phyloP scores from a whole-genome alignment of 2,329 filamentous ascomycete genomes.

The Ophiocordyceps australis region DNA sequence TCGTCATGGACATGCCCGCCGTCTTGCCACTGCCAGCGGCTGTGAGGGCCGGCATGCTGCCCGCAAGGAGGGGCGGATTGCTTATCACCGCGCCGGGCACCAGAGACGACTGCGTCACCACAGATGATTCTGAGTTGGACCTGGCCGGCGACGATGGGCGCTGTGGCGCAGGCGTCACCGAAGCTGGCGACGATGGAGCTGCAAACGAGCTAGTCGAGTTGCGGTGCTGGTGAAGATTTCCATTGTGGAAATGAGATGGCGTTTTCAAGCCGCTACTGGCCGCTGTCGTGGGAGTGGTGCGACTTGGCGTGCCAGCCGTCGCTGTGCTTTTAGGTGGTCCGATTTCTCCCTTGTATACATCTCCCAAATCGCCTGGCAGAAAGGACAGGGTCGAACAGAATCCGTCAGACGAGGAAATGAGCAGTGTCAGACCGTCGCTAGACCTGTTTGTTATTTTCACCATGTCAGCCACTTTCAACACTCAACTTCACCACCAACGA shows the following conservation, averaged over 20 bases:
- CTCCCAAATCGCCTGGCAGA: slow-evolving; percentile 64
- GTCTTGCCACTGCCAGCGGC: slow-evolving; percentile 51
- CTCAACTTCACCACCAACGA: no score
- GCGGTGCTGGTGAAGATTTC: slow-evolving; percentile 33
- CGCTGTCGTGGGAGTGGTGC: slow-evolving; percentile 47
- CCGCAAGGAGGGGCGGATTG: slow-evolving; percentile 63
- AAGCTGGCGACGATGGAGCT: slow-evolving; percentile 34
- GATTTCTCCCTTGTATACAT: slow-evolving; percentile 55
- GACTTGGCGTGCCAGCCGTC: slow-evolving; percentile 18
- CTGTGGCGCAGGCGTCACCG: slow-evolving; percentile 38
- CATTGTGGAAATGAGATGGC: slow-evolving; percentile 35
- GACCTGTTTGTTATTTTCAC: no score
- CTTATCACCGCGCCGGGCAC: slow-evolving; percentile 39
- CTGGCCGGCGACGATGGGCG: slow-evolving; percentile 63
- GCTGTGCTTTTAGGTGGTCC: slow-evolving; percentile 26
- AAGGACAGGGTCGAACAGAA: slow-evolving; percentile 93
- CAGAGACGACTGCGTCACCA: slow-evolving; percentile 44
- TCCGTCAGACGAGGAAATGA: slow-evolving; percentile 96
- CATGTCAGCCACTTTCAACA: no score
- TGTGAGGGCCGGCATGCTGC: slow-evolving; percentile 59
- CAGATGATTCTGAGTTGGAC: slow-evolving; percentile 72
- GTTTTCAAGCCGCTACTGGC: slow-evolving; percentile 44
- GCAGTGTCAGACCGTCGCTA: slow-evolving; percentile 35
- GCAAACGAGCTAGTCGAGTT: slow-evolving; percentile 38
- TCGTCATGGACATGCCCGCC: slow-evolving; percentile 56